Evolutionary conservation across 2,329 filamentous ascomycete species (phyloP).

Genomic region (Colletotrichum salicis): DNA sequence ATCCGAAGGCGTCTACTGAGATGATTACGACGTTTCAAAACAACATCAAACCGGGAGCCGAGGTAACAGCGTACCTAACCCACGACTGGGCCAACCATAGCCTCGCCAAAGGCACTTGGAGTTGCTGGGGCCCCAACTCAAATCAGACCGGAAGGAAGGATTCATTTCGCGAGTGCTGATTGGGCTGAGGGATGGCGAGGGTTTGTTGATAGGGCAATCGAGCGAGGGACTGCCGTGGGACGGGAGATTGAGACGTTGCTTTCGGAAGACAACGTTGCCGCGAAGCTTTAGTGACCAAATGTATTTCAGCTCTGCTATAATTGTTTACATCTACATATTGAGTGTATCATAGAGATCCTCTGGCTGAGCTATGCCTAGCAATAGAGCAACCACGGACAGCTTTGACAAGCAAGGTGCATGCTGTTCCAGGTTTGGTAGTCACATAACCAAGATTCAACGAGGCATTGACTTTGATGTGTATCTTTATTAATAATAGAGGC

Average conservation of each 20-base stretch:
- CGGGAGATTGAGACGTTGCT: neutral
- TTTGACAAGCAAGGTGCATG: neutral
- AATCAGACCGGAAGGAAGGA: neutral
- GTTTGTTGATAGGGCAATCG: neutral
- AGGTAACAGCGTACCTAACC: neutral
- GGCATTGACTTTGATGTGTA: neutral
- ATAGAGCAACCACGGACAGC: neutral
- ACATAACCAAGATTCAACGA: neutral
- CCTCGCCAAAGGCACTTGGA: neutral
- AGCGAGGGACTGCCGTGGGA: neutral
- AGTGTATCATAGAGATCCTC: too few relatives aligned
- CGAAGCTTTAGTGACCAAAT: neutral
- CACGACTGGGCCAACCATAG: neutral
- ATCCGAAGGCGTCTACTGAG: neutral
- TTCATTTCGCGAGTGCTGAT: neutral
- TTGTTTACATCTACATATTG: too few relatives aligned
- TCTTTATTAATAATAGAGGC: constrained; percentile 30
- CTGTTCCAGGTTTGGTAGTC: neutral
- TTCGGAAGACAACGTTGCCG: neutral
- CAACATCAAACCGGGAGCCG: neutral
- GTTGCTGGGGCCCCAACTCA: neutral
- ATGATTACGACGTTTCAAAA: neutral
- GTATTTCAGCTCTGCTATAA: too few relatives aligned
- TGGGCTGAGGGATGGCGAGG: too few relatives aligned
- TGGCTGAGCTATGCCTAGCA: too few relatives aligned